Percentiles rank a stretch among this genome's conserved stretches.
Evolutionary conservation across 768 basidiomycete genomes (phyloP).

Genomic region (Nevesoporus exiguus): DNA sequence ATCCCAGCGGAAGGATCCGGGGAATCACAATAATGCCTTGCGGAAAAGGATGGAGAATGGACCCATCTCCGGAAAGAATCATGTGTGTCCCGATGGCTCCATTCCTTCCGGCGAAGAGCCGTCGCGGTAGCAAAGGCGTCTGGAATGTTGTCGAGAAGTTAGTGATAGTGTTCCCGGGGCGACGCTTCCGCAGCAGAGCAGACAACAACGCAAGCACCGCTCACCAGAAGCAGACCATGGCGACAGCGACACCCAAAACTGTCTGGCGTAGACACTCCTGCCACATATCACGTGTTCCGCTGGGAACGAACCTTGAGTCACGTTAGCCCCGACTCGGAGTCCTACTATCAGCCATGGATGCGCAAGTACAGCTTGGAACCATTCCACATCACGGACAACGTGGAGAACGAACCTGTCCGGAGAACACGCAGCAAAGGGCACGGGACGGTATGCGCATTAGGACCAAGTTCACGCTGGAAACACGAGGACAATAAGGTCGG

Average conservation of each 20-base stretch:
- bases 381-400: constrained; percentile 9
- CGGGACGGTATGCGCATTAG: neutral
- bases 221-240: neutral
- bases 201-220: neutral
- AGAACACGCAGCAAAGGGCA: constrained; percentile 10
- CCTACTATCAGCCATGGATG: neutral
- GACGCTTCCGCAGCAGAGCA: neutral
- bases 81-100: neutral
- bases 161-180: neutral
- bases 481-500: constrained; percentile 29
- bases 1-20: constrained; percentile 7
- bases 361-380: constrained; percentile 8
- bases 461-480: constrained; percentile 15
- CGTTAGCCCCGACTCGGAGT: neutral
- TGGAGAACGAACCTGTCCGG: neutral
- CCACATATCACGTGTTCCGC: neutral
- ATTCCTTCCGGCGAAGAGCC: neutral
- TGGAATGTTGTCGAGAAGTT: neutral
- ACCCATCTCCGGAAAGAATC: neutral
- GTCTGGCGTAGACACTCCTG: neutral
- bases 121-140: neutral
- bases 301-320: neutral
- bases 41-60: neutral
- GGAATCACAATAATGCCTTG: neutral
- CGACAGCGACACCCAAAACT: neutral